Evolutionary conservation across 148 eudicot genomes (phyloP), one percentile per base, ranked within the genome.

Genomic region (Vaccinium macrocarpon): DNA sequence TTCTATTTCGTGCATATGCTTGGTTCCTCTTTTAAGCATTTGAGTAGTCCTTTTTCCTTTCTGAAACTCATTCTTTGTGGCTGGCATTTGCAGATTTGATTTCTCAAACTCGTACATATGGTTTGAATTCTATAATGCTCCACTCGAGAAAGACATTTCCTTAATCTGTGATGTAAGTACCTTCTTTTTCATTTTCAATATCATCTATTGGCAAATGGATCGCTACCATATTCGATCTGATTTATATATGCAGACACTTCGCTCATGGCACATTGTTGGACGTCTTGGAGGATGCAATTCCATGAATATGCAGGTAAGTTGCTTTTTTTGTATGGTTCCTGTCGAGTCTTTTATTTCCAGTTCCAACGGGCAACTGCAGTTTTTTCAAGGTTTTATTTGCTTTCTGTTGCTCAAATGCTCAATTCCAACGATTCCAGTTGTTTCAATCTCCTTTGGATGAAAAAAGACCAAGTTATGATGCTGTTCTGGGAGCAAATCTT

Each of bases 241-340:
- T 79, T 86, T 84, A 18, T 42, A 42, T 82, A 55, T 70, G 85
- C 90, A 97, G 98, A 87, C 95, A 32, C 89, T 97, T 87, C 91
- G 99, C 25, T 89, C 98, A 23, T 97, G 99, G 99, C 97, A 97
- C 90, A 95, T 97, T 52, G 89, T 97, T 85, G 98, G 98, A 86
- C 95, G 98, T 75, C 99, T 96, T 84, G 99, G 99, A 68, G 99
- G 99, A 79, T 95, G 95, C 91, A 97, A 97, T 86, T 93, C 99
- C 71, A 84, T 97, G 95, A 97, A 97, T 86, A 95, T 97, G 98
- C 99, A 97, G 89, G 99, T 94, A 89, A 86, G 71, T 49, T 80
- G n/a, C 51, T 48, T 68, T 84, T 11, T 10, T 49, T 21, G 14
- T 11, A 3, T 3, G 14, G 42, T n/a, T 18, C 14, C 73, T 66